Evolutionary conservation across 495 filamentous ascomycete species (phyloP).

Genomic region (Penicillium odoratum): DNA sequence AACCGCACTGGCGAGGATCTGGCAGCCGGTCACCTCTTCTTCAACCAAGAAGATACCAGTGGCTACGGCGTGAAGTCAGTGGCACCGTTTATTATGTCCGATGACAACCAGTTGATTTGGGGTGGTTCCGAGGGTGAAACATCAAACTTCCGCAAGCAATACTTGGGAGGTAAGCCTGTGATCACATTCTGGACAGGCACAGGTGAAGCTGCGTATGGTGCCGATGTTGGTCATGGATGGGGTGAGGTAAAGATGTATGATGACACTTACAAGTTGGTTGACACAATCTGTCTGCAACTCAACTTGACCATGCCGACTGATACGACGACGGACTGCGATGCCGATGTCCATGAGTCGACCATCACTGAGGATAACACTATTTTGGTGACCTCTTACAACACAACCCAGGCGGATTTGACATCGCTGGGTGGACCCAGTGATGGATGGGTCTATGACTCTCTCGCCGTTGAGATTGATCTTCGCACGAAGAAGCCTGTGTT

Average conservation of each 20-base stretch:
- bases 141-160: slow-evolving; percentile 12
- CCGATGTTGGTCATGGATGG: slow-evolving; percentile 23
- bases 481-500: slow-evolving; percentile 32
- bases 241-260: slow-evolving; percentile 38
- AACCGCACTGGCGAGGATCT: slow-evolving; percentile 18
- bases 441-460: slow-evolving; percentile 45
- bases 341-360: slow-evolving; percentile 37
- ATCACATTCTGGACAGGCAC: slow-evolving; percentile 15
- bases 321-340: slow-evolving; percentile 7
- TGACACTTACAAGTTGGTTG: slow-evolving; percentile 38
- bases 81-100: slow-evolving; percentile 16
- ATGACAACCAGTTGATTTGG: slow-evolving; percentile 25
- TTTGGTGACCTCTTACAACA: slow-evolving; percentile 46
- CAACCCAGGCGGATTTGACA: slow-evolving; percentile 38
- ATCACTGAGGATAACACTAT: slow-evolving; percentile 47
- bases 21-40: slow-evolving; percentile 22
- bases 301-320: slow-evolving; percentile 10
- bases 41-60: slow-evolving; percentile 11
- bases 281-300: slow-evolving; percentile 21
- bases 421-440: slow-evolving; percentile 30
- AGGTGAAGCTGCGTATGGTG: slow-evolving; percentile 7
- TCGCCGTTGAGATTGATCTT: slow-evolving; percentile 46
- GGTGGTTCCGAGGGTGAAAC: slow-evolving; percentile 15
- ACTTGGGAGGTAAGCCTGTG: slow-evolving; percentile 2
- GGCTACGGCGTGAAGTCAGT: slow-evolving; percentile 10